phyloP scores from a whole-genome alignment of 2,329 filamentous ascomycete genomes.

The Pseudogymnoascus sp. region DNA sequence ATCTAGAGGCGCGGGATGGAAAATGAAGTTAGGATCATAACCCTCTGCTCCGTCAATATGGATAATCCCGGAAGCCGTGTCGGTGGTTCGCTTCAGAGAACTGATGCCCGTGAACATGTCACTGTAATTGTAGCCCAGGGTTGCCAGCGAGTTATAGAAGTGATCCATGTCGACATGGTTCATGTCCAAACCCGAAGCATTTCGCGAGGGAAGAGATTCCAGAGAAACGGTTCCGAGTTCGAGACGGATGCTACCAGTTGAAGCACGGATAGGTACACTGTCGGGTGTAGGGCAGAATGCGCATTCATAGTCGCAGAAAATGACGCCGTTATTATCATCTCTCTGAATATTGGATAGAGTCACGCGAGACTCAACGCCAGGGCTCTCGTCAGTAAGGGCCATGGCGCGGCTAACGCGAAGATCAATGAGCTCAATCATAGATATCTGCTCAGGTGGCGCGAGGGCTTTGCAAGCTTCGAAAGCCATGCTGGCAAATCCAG shows the following conservation, averaged over 20 bases:
- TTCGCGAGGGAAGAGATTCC: background rate
- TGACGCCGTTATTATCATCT: background rate
- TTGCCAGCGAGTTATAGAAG: background rate
- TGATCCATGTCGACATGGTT: background rate
- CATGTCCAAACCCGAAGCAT: background rate
- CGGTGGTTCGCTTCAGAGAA: slow-evolving; percentile 12
- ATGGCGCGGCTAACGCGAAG: slow-evolving; percentile 14
- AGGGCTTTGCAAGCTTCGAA: slow-evolving; percentile 34
- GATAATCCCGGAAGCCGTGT: slow-evolving; percentile 9
- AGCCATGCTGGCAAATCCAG: slow-evolving; percentile 41
- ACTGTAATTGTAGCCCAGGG: background rate
- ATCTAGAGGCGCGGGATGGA: slow-evolving; percentile 11
- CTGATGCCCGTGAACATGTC: slow-evolving; percentile 7
- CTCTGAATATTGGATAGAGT: background rate
- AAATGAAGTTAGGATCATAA: background rate
- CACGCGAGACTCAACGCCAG: slow-evolving; percentile 5
- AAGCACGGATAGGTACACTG: background rate
- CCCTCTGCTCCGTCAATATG: background rate
- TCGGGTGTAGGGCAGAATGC: background rate
- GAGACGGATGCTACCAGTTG: background rate
- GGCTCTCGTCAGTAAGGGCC: slow-evolving; percentile 11
- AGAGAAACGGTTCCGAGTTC: background rate
- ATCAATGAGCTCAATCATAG: slow-evolving; percentile 12
- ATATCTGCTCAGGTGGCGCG: background rate
- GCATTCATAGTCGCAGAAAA: background rate